Conservation (phyloP, 129 eudicot species). For the Saposhnikovia divaricata region DNA sequence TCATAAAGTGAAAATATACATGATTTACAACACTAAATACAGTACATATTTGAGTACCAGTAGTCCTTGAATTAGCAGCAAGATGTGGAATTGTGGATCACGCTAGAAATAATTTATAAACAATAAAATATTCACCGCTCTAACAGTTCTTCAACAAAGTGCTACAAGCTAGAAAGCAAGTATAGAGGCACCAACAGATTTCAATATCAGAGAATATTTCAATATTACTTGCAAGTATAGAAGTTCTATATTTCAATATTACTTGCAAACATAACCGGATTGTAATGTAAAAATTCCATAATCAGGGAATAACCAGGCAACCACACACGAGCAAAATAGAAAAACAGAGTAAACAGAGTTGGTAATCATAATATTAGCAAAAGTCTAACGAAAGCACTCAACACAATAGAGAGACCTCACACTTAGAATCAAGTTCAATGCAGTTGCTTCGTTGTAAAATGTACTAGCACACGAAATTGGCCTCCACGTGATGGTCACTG, state of each 20-base stretch:
- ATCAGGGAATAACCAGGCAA: background rate
- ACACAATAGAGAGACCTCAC: background rate
- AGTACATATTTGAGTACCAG: too few species aligned
- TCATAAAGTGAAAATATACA: too few species aligned
- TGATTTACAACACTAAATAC: too few species aligned
- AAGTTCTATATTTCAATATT: too few species aligned
- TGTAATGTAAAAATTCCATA: background rate
- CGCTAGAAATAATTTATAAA: too few species aligned
- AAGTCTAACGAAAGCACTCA: background rate
- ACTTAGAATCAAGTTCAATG: background rate
- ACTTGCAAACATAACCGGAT: background rate
- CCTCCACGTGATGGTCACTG: conserved; percentile 49
- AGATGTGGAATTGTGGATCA: too few species aligned
- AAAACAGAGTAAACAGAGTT: background rate
- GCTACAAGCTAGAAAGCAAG: too few species aligned
- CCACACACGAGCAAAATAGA: background rate
- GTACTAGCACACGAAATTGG: conserved; percentile 53
- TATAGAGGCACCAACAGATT: too few species aligned
- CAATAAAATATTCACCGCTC: too few species aligned
- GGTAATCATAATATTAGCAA: background rate
- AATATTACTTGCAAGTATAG: background rate
- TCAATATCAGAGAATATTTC: too few species aligned
- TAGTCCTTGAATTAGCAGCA: too few species aligned
- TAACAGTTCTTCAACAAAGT: too few species aligned
- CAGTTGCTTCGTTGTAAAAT: background rate